A percentile compares a stretch with the other conserved stretches of the same genome.
These are phyloP conservation scores for Phaseolus coccineus DNA, from an alignment of 331 rosid species.

Conservation along the genomic window DNA sequence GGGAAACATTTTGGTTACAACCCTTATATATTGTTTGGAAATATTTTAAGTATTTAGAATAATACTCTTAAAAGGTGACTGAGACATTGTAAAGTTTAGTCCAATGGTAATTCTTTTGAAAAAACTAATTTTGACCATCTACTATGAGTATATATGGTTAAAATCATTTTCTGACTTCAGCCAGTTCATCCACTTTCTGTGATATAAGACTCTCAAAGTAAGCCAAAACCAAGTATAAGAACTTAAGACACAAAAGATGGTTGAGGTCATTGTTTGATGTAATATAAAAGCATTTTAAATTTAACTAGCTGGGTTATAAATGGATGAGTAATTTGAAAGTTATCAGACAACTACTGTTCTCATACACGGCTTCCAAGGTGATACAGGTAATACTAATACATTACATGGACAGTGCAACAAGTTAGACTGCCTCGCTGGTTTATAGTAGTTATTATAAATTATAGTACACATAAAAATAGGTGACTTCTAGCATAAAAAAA, in stretches of 20 bases:
- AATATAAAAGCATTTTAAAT: background rate
- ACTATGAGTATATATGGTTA: background rate
- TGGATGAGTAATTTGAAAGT: constrained; percentile 29
- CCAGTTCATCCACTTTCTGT: background rate
- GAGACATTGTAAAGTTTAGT: background rate
- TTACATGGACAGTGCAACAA: constrained; percentile 45
- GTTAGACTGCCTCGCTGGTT: constrained; percentile 38
- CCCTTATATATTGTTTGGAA: background rate
- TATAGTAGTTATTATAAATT: constrained; percentile 44
- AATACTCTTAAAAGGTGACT: background rate
- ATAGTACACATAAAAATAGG: constrained; percentile 58
- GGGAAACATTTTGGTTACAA: background rate
- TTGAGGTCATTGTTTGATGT: constrained; percentile 9
- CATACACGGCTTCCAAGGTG: constrained; percentile 38
- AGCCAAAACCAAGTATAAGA: constrained; percentile 7
- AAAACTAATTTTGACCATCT: background rate
- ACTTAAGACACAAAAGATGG: constrained; percentile 3
- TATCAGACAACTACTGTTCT: constrained; percentile 40
- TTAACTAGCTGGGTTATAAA: constrained; percentile 18
- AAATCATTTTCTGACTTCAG: background rate
- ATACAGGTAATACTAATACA: constrained; percentile 31
- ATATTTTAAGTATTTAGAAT: background rate
- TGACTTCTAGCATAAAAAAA: constrained; percentile 43
- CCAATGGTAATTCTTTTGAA: background rate
- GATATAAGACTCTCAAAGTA: background rate